phyloP scores from a whole-genome alignment of 139 green algal genomes.

The Picochlorum sp. region DNA sequence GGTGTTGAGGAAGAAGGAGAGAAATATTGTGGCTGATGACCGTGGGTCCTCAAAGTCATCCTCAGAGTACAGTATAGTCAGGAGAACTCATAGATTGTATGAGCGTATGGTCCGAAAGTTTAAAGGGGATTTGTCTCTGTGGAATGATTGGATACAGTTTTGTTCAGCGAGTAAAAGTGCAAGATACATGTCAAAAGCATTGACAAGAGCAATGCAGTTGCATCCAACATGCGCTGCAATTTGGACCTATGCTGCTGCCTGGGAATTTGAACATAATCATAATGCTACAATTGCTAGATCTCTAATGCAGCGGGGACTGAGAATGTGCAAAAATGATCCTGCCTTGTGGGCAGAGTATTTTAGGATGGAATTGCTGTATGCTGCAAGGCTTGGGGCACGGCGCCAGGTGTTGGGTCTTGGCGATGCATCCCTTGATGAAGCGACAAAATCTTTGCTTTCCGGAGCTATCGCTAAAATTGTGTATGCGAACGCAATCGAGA shows the following conservation, averaged over 20 bases:
- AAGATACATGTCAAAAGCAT: slow-evolving; percentile 51
- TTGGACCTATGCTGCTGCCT: slow-evolving; percentile 82
- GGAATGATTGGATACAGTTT: slow-evolving; percentile 74
- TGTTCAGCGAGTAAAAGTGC: slow-evolving; percentile 50
- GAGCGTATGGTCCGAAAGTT: slow-evolving; percentile 81
- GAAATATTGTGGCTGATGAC: slow-evolving; percentile 16
- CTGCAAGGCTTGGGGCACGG: slow-evolving; percentile 55
- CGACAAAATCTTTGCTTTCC: slow-evolving; percentile 47
- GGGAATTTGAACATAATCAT: slow-evolving; percentile 75
- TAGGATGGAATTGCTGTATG: slow-evolving; percentile 75
- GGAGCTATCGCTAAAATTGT: slow-evolving; percentile 57
- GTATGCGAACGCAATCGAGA: slow-evolving; percentile 36
- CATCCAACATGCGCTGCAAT: slow-evolving; percentile 68
- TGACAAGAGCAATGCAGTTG: slow-evolving; percentile 74
- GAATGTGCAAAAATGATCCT: slow-evolving; percentile 53
- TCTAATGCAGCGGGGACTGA: slow-evolving; percentile 88
- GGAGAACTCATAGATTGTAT: slow-evolving; percentile 84
- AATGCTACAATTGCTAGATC: slow-evolving; percentile 68
- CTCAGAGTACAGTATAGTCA: slow-evolving; percentile 56
- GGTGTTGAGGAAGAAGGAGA: slow-evolving; percentile 28
- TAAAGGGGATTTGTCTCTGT: slow-evolving; percentile 73
- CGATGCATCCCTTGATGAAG: slow-evolving; percentile 22
- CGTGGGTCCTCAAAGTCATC: slow-evolving; percentile 41
- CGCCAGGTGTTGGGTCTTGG: slow-evolving; percentile 56
- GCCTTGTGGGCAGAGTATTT: slow-evolving; percentile 87